Base-by-base conservation (phyloP, 345 rosid genomes). In the Euphorbia tirucalli region DNA sequence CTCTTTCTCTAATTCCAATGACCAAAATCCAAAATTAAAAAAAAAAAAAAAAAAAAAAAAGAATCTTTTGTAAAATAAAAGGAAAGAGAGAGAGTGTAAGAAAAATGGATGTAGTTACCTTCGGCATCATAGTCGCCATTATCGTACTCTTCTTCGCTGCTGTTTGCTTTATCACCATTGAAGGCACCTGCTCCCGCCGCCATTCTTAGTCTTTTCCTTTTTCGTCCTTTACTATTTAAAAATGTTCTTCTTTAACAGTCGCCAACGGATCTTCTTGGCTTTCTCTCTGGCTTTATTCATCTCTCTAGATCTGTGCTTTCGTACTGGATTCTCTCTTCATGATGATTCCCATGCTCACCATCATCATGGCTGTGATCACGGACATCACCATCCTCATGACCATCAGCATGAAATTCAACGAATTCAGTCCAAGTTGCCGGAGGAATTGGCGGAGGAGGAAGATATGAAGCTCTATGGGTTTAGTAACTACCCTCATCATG, bases 371-470 rank as follows among this genome's bases (percentile, higher is more conserved):
- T 79, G 77, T 39, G 77, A 71, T 22, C 83, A 76, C 39, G 62
- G 18, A 25, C 43, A 58, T 13, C 15, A 83, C 69, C 87, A 48
- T 14, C 49, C 25, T 27, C 32, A 69, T 35, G 50, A 54, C 25
- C 69, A 56, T 46, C 72, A 55, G 2, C 64, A 72, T 48, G 13
- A 35, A 63, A 1, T 19, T 61, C 54, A 56, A 0, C 50, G 28
- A 41, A 57, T 44, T 56, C 31, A 52, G 71, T 74, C 66, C 76
- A 83, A 81, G 85, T 75, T 95, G 49, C 97, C 97, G 30, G 99
- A 95, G 84, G 99, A 95, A 66, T 55, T 95, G 66, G 97, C 96
- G 2, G 97, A 95, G 77, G 96, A 90, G 68, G 99, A 95, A 76
- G 99, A 95, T 75, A 89, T 92, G 91, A 86, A 73, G 66, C 79